Base-by-base conservation (phyloP, 768 basidiomycete species). In the Mrakia frigida region DNA sequence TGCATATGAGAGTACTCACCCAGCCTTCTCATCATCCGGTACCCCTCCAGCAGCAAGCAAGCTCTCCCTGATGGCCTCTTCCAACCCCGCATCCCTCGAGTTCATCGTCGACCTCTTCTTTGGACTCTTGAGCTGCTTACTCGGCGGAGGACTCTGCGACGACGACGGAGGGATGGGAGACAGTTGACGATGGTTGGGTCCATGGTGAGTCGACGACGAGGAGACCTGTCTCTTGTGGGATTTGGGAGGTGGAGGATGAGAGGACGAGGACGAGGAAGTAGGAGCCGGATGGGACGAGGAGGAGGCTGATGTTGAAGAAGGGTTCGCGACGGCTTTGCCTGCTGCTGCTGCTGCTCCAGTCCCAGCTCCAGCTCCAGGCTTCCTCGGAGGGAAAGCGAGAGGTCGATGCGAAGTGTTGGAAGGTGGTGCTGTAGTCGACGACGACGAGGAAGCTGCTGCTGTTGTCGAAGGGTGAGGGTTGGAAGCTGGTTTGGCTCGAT, bases 21-120 rank as follows among this genome's bases (percentile, higher is more conserved):
- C 60, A 52, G 60, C 21, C 11, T 67, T 70, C 35, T 77, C 76
- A 25, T 70, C 70, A 25, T 65, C 70, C 4, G 39, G 70, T 35
- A 41, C 18, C 4, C 63, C 50, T 41, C 69, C 74, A 21, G 71
- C 72, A 9, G 70, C 76, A 9, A 77, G 70, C 43, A 77, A 61
- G 71, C 78, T 72, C 59, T 83, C 82, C 50, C 73, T 41, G 63
- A 85, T 84, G 53, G 90, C 93, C 81, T 94, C 92, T 82, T 96
- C 95, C 82, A 94, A 95, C 18, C 83, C 84, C 23, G 95, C 93
- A 83, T 97, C 96, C 75, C 96, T 87, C 81, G 93, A 95, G 83
- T 98, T 98, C 94, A 99, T 96, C 70, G 97, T 99, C 80, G 93
- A 94, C 77, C 97, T 87, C 72, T 93, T 89, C 85, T 94, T 96